Evolutionary conservation across 164 flowering plant species (phyloP).

Genomic region (Kingdonia uniflora): DNA sequence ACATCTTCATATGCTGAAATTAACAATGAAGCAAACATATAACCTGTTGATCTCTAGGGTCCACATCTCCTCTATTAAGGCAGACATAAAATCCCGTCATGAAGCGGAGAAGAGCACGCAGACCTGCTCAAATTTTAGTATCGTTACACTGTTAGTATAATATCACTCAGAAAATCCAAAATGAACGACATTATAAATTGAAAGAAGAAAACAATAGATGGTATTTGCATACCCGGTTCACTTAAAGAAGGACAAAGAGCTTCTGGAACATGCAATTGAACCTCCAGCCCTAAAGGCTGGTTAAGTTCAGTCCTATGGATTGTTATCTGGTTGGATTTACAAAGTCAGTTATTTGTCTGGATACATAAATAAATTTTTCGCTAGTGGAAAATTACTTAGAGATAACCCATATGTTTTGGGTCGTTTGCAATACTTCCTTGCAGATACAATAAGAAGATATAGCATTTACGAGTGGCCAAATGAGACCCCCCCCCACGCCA

Average conservation of each 20-base stretch:
- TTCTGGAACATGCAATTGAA: constrained; percentile 82
- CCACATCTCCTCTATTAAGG: constrained; percentile 86
- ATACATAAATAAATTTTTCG: no score
- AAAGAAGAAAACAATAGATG: background rate
- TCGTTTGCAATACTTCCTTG: no score
- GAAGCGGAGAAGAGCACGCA: constrained; percentile 95
- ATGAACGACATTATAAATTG: background rate
- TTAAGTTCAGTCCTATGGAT: constrained; percentile 82
- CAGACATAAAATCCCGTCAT: constrained; percentile 91
- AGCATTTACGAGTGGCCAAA: no score
- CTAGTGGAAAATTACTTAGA: no score
- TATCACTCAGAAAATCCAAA: background rate
- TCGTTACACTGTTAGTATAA: constrained; percentile 4
- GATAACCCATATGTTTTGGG: no score
- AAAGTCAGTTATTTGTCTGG: no score
- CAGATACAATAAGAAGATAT: no score
- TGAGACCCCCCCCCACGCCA: no score
- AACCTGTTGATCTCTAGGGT: constrained; percentile 70
- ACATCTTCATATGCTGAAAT: no score
- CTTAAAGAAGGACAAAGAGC: constrained; percentile 92
- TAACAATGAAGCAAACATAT: constrained; percentile 3
- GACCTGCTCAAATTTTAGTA: constrained; percentile 39
- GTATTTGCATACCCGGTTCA: constrained; percentile 67
- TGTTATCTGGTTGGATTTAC: constrained; percentile 56
- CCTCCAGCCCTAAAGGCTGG: constrained; percentile 89